These are phyloP conservation scores for Endocalyx cinctus DNA, from an alignment of 2,329 filamentous ascomycete species.

Conservation along the genomic window DNA sequence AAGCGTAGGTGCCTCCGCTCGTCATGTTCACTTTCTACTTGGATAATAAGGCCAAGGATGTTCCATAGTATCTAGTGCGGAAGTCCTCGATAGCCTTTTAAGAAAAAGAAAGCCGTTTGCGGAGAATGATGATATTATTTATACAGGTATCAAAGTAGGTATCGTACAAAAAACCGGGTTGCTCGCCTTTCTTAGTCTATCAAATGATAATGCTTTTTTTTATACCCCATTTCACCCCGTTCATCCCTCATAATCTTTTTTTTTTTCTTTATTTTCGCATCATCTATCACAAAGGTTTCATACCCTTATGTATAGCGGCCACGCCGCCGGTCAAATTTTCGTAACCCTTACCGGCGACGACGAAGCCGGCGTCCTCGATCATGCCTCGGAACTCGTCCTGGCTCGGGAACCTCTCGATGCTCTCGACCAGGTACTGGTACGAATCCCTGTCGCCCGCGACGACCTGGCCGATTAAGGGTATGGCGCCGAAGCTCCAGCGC, in stretches of 20 bases:
- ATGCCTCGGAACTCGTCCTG: conserved; percentile 81
- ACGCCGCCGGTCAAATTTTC: conserved; percentile 91
- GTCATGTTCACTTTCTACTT: too few relatives aligned
- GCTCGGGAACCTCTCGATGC: conserved; percentile 86
- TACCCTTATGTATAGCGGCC: conserved; percentile 92
- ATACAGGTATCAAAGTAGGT: too few relatives aligned
- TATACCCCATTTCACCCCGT: background rate
- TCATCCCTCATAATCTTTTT: conserved; percentile 4
- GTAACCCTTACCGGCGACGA: conserved; percentile 75
- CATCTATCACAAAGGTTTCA: conserved; percentile 62
- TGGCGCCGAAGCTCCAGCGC: conserved; percentile 91
- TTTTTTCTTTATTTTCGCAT: conserved; percentile 1
- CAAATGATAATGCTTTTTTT: too few relatives aligned
- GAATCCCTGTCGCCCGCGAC: conserved; percentile 92
- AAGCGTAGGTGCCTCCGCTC: too few relatives aligned
- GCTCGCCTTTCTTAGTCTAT: too few relatives aligned
- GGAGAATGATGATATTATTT: too few relatives aligned
- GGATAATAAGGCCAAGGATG: too few relatives aligned
- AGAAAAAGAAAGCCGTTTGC: too few relatives aligned
- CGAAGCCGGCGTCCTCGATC: conserved; percentile 81
- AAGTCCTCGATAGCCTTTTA: too few relatives aligned
- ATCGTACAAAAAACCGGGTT: too few relatives aligned
- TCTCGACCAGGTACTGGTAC: conserved; percentile 98
- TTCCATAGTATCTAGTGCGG: too few relatives aligned
- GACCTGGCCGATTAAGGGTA: conserved; percentile 90